phyloP scores from a whole-genome alignment of 768 basidiomycete genomes.

The Boletus reticuloceps region DNA sequence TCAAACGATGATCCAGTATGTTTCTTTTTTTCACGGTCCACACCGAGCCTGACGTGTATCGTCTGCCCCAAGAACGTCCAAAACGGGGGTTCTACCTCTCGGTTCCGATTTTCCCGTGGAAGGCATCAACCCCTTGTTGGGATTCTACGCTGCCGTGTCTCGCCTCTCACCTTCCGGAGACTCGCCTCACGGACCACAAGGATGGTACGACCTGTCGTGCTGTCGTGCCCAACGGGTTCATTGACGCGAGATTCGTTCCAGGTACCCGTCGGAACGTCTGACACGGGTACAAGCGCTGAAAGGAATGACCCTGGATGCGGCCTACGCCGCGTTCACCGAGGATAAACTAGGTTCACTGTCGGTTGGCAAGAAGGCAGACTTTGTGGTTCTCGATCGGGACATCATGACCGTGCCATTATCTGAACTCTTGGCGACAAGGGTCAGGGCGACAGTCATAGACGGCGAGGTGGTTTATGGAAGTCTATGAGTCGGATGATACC shows the following conservation, averaged over 20 bases:
- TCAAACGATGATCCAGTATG: constrained; percentile 68
- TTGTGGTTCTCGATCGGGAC: constrained; percentile 77
- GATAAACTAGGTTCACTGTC: constrained; percentile 66
- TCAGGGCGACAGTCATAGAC: constrained; percentile 72
- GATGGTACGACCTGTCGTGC: constrained; percentile 61
- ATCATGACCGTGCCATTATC: constrained; percentile 62
- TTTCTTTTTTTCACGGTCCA: not conserved
- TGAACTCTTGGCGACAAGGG: constrained; percentile 66
- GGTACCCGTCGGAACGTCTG: constrained; percentile 75
- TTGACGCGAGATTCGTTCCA: constrained; percentile 29
- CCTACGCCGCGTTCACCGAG: constrained; percentile 84
- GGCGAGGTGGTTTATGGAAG: constrained; percentile 64
- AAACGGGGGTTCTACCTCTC: constrained; percentile 60
- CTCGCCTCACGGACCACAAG: constrained; percentile 79
- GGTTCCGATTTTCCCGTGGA: constrained; percentile 97
- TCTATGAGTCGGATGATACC: constrained; percentile 19
- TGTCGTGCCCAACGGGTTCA: not conserved
- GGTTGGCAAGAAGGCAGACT: constrained; percentile 83
- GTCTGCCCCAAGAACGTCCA: constrained; percentile 42
- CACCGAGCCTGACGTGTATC: not conserved
- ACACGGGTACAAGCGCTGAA: constrained; percentile 80
- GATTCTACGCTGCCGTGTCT: constrained; percentile 87
- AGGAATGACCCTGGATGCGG: constrained; percentile 88
- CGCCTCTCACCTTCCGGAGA: constrained; percentile 64
- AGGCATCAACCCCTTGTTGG: constrained; percentile 81